Evolutionary conservation across 352 stramenopile genomes (phyloP), one percentile per base, ranked within the genome.

Genomic region (Phytophthora sp.): DNA sequence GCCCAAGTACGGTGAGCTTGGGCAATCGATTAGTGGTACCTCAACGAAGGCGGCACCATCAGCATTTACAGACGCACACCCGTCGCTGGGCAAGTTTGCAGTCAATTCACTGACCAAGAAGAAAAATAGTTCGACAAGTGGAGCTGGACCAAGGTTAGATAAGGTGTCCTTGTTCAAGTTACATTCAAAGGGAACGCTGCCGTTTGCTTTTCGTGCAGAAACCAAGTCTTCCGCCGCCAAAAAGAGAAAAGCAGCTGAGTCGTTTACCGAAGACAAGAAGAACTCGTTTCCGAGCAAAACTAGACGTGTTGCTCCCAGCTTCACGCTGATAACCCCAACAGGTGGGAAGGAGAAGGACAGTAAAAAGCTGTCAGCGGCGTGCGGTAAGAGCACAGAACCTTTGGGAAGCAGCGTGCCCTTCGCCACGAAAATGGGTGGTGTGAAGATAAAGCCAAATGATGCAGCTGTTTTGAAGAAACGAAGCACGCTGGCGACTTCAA

Each of bases 161-260:
- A 75, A 66, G 35, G n/a, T 24, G 13, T 2, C 30, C 12, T 15
- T 66, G 20, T 39, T 69, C 20, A 63, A 62, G 30, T 12, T 29
- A n/a, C 55, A 63, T 61, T 18, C 21, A 31, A 73, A 63, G 29
- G 31, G 35, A 8, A 15, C 5, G n/a, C 15, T 61, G 4, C 45
- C 31, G 18, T 54, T 74, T 66, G 20, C 54, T 62, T 60, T 73
- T 56, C 63, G 67, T 42, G 63, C 54, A 12, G 59, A 63, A 11
- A 72, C 56, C 3, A 66, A 73, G 7, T 66, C 54, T 16, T 73
- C 55, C 7, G 15, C 30, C 13, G 35, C 67, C 7, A 76, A 74
- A 47, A 79, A 79, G 45, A 51, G 67, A 5, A 79, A 74, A 31
- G 31, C 55, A 27, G 15, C 29, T 1, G 60, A 66, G 44, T 26